phyloP scores from a whole-genome alignment of 306 rosid genomes.

The Inga laurina region DNA sequence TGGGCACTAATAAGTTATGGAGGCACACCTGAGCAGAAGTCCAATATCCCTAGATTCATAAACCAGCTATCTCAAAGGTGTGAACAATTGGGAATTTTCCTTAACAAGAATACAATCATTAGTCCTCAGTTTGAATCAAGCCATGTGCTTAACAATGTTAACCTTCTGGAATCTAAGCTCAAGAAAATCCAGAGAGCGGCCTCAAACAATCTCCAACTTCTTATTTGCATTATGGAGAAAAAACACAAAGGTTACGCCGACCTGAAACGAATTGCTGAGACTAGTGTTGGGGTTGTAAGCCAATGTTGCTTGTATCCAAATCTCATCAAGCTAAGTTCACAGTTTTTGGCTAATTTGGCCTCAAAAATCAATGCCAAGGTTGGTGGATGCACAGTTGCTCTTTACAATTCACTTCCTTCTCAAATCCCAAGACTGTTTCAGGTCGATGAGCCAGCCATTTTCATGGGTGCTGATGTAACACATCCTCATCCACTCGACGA shows the following conservation, averaged over 20 bases:
- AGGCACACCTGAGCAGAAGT: constrained; percentile 78
- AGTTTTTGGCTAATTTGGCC: constrained; percentile 88
- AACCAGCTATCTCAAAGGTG: constrained; percentile 84
- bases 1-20: constrained; percentile 94
- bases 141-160: constrained; percentile 81
- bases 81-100: constrained; percentile 86
- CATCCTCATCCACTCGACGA: constrained; percentile 99
- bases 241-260: constrained; percentile 93
- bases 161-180: constrained; percentile 83
- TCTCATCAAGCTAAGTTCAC: constrained; percentile 74
- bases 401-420: constrained; percentile 82
- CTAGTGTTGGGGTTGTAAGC: constrained; percentile 81
- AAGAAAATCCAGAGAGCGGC: constrained; percentile 66
- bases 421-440: constrained; percentile 79
- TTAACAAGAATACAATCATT: constrained; percentile 66
- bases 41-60: constrained; percentile 68
- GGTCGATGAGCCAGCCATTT: constrained; percentile 71
- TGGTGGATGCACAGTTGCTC: constrained; percentile 94
- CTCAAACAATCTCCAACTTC: constrained; percentile 85
- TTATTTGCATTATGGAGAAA: constrained; percentile 85
- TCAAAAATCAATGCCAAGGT: constrained; percentile 96
- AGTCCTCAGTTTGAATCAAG: constrained; percentile 84
- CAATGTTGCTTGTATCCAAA: constrained; percentile 93
- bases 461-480: constrained; percentile 98
- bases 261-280: constrained; percentile 91